Conservation (phyloP, 2,329 filamentous ascomycete species). For the Fusarium newnesense region DNA sequence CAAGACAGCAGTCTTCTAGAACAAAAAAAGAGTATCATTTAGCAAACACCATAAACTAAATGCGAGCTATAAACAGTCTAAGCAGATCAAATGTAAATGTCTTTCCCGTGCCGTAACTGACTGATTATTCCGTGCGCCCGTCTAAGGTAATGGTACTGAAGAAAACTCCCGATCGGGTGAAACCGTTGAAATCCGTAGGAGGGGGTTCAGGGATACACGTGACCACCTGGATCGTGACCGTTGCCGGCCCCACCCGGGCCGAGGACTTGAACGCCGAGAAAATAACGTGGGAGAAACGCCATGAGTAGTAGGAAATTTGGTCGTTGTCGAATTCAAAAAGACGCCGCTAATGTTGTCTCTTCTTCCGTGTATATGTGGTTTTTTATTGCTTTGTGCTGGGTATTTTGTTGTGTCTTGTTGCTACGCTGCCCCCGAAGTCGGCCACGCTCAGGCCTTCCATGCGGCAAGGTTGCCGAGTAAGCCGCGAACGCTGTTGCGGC, state of each 20-base stretch:
- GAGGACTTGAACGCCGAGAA: constrained; percentile 29
- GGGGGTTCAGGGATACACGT: constrained; percentile 21
- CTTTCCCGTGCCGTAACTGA: neutral
- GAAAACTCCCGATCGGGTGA: constrained; percentile 14
- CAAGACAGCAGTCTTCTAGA: neutral
- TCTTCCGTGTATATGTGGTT: neutral
- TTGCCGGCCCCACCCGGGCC: constrained; percentile 30
- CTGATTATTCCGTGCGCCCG: neutral
- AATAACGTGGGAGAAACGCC: constrained; percentile 28
- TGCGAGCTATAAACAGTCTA: constrained; percentile 27
- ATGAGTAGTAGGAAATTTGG: neutral
- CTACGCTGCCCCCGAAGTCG: constrained; percentile 31
- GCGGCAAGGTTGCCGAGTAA: constrained; percentile 28
- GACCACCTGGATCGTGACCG: constrained; percentile 31
- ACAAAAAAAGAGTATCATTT: constrained; percentile 19
- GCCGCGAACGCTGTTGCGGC: constrained; percentile 23
- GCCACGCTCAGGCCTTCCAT: constrained; percentile 34
- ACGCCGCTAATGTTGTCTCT: neutral
- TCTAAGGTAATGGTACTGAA: neutral
- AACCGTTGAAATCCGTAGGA: constrained; percentile 5
- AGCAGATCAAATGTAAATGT: constrained; percentile 13
- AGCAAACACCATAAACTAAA: constrained; percentile 22
- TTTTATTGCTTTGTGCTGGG: neutral
- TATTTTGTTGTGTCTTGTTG: constrained; percentile 1
- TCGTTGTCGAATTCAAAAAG: neutral